Percentiles rank a stretch among this genome's conserved stretches.
Evolutionary conservation across 2,329 filamentous ascomycete species (phyloP).

Genomic region (Stachybotrys chartarum): DNA sequence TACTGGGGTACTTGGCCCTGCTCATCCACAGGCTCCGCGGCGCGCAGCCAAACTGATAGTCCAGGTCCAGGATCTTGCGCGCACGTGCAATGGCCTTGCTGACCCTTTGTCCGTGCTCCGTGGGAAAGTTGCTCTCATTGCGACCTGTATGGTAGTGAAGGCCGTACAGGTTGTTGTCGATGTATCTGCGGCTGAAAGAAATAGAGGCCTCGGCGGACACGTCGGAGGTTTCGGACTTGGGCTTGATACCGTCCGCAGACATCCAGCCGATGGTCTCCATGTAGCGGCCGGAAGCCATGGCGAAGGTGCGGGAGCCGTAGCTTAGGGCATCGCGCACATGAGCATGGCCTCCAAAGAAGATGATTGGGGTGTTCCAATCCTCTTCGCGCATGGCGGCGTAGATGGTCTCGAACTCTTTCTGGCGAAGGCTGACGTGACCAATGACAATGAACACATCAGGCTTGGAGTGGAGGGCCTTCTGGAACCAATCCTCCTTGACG

Average conservation of each 20-base stretch:
- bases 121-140: constrained; percentile 67
- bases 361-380: constrained; percentile 77
- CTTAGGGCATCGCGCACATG: constrained; percentile 80
- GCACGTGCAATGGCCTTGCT: constrained; percentile 63
- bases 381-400: constrained; percentile 70
- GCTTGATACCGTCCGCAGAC: constrained; percentile 62
- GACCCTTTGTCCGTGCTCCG: constrained; percentile 65
- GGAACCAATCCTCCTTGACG: constrained; percentile 82
- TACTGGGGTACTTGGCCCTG: constrained; percentile 64
- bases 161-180: constrained; percentile 88
- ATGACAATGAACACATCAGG: constrained; percentile 81
- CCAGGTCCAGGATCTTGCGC: constrained; percentile 63
- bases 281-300: constrained; percentile 81
- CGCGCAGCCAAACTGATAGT: constrained; percentile 73
- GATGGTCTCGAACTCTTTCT: constrained; percentile 69
- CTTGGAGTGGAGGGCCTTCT: constrained; percentile 74
- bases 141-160: constrained; percentile 73
- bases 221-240: constrained; percentile 16
- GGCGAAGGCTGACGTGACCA: constrained; percentile 78
- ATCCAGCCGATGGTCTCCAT: constrained; percentile 94
- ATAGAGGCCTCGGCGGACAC: constrained; percentile 29
- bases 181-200: constrained; percentile 72
- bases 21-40: constrained; percentile 77
- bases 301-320: constrained; percentile 73
- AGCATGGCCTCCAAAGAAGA: constrained; percentile 85